A percentile compares a stretch with the other conserved stretches of the same genome.
These are phyloP conservation scores for Calonectria honghensis DNA, from an alignment of 2,329 filamentous ascomycete genomes.

Conservation along the genomic window DNA sequence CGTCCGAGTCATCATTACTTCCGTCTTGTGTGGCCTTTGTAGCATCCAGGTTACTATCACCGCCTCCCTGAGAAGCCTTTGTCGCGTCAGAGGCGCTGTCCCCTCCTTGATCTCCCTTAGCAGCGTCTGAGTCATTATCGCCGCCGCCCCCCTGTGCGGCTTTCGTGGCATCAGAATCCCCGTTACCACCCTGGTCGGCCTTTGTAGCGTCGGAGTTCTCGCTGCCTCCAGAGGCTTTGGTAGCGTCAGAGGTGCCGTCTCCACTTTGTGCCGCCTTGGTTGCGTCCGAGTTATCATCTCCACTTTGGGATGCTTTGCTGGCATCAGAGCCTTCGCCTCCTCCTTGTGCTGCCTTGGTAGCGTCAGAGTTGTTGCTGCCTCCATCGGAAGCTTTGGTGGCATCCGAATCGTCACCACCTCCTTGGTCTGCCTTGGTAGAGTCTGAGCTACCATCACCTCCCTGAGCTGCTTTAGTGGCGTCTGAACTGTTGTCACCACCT, in stretches of 20 bases:
- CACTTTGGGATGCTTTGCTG: neutral
- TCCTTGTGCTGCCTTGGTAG: neutral
- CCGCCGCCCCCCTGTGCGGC: neutral
- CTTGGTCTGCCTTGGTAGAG: neutral
- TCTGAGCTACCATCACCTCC: neutral
- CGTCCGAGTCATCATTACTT: neutral
- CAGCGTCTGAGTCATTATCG: neutral
- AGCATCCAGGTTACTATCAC: neutral
- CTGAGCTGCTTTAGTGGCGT: neutral
- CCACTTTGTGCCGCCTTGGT: neutral
- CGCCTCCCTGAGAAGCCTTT: neutral
- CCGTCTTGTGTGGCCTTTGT: neutral
- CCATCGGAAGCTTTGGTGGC: neutral
- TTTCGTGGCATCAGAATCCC: neutral
- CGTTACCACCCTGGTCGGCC: neutral
- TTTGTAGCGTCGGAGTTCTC: neutral
- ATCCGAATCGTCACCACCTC: neutral
- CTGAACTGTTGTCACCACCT: neutral
- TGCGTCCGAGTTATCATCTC: neutral
- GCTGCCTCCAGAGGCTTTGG: neutral
- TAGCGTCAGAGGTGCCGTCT: neutral
- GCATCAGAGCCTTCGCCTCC: neutral
- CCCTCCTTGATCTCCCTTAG: neutral
- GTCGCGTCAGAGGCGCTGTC: neutral
- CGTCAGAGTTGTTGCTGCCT: neutral